These are phyloP conservation scores for Colletotrichum eleusines DNA, from an alignment of 2,329 filamentous ascomycete species.

Conservation along the genomic window DNA sequence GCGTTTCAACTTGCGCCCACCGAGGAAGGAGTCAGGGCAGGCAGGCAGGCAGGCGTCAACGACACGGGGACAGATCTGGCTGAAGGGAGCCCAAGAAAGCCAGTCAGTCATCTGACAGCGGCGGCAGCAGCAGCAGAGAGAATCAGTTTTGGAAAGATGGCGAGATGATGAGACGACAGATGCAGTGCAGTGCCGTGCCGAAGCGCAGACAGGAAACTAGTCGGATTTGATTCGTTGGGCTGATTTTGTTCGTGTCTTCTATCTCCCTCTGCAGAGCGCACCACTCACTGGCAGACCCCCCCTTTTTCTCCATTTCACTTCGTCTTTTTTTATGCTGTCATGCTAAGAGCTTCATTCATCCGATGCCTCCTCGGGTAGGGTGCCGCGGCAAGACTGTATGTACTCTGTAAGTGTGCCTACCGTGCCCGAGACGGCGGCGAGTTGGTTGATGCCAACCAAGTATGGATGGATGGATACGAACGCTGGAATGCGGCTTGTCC, in stretches of 20 bases:
- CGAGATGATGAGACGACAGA: not conserved
- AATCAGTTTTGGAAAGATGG: not conserved
- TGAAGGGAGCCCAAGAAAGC: not conserved
- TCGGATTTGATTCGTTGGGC: too few relatives aligned
- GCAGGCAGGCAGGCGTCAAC: not conserved
- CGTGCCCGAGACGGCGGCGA: not conserved
- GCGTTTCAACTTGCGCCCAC: conserved; percentile 41
- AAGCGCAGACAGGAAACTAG: too few relatives aligned
- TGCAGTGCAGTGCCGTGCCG: too few relatives aligned
- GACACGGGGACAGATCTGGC: not conserved
- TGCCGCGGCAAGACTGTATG: too few relatives aligned
- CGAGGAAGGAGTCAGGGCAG: not conserved
- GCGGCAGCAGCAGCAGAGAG: not conserved
- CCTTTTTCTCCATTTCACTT: not conserved
- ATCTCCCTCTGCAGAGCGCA: not conserved
- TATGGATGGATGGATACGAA: conserved; percentile 1
- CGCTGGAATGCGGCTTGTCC: not conserved
- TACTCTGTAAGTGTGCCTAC: too few relatives aligned
- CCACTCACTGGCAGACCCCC: conserved; percentile 5
- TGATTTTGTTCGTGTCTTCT: conserved; percentile 31
- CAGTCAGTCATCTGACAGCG: not conserved
- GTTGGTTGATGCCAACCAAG: not conserved
- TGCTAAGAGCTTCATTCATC: conserved; percentile 15
- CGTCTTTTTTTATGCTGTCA: not conserved
- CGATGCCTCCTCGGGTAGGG: conserved; percentile 14